Evolutionary conservation across 2,329 filamentous ascomycete genomes (phyloP), one percentile per base, ranked within the genome.

Genomic region (Sarocladiaceae sp.): DNA sequence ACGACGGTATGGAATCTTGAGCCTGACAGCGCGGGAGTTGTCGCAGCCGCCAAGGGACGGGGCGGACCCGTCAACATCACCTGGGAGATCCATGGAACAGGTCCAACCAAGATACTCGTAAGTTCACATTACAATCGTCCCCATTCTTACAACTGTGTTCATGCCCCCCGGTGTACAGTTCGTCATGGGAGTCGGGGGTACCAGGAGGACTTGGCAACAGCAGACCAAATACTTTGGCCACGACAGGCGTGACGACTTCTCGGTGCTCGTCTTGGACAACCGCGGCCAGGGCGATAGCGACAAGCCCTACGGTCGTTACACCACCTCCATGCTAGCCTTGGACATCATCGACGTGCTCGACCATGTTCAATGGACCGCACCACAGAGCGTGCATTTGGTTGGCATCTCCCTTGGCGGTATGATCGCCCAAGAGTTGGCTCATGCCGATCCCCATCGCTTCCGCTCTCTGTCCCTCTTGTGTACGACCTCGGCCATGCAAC

Each of bases 391-490:
- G 59, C 81, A 95, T 65, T 61, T 94, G 43, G 70, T 85, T 26
- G 89, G 88, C 45, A 80, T 91, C 51, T 88, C 83, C 47, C 85
- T 95, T 76, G 88, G 88, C 50, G 88, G 89, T 56, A 95, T 95
- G 89, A 91, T 95, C 55, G 80, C 86, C 2, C 89, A 95, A 63
- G 89, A 95, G 65, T 58, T 95, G 3, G 79, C 74, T 18, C 68
- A 64, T 52, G 61, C 70, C n/a, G 63, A 69, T 23, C 78, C 80
- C 0, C 50, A 64, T 11, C 68, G 75, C 37, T 59, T 86, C 44
- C 65, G 67, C 19, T 77, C 73, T 13, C 65, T 87, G 15, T 73
- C 66, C 26, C 70, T 87, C 3, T 63, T 82, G 49, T 80, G 74
- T 59, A 85, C 82, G 2, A 76, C 80, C 1, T 74, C 80, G 4